Evolutionary conservation across 768 basidiomycete genomes (phyloP).

Genomic region (Suillus bovinus): DNA sequence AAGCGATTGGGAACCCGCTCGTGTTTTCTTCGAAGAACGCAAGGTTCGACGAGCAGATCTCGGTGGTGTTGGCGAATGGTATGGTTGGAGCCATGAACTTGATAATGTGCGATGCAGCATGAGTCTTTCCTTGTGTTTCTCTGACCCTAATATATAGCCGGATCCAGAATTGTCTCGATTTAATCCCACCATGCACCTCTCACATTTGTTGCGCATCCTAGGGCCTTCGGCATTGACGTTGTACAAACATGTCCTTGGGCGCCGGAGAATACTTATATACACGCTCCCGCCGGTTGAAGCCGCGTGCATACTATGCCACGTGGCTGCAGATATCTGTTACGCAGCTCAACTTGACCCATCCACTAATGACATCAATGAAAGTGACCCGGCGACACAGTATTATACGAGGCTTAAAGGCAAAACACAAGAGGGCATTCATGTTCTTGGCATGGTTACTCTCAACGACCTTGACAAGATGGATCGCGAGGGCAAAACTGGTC

Average conservation of each 20-base stretch:
- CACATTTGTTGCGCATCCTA: slow-evolving; percentile 73
- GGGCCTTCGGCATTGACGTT: slow-evolving; percentile 78
- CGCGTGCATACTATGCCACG: slow-evolving; percentile 67
- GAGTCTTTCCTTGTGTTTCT: not conserved
- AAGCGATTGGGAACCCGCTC: slow-evolving; percentile 62
- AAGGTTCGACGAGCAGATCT: slow-evolving; percentile 51
- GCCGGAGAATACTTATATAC: slow-evolving; percentile 76
- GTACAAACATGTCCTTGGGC: slow-evolving; percentile 76
- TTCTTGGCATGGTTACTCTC: slow-evolving; percentile 80
- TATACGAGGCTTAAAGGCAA: slow-evolving; percentile 38
- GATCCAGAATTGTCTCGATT: slow-evolving; percentile 24
- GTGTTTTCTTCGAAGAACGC: slow-evolving; percentile 65
- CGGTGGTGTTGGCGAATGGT: slow-evolving; percentile 61
- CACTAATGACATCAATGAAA: slow-evolving; percentile 20
- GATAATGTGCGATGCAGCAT: slow-evolving; percentile 43
- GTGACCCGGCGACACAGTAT: slow-evolving; percentile 31
- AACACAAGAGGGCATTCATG: slow-evolving; percentile 54
- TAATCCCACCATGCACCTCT: slow-evolving; percentile 68
- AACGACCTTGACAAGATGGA: slow-evolving; percentile 66
- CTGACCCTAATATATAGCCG: slow-evolving; percentile 13
- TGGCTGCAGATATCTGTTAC: slow-evolving; percentile 64
- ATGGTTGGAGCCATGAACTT: slow-evolving; percentile 68
- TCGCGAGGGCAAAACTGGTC: slow-evolving; percentile 54
- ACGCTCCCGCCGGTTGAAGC: slow-evolving; percentile 79
- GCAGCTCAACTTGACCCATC: slow-evolving; percentile 40